Evolutionary conservation across 108 stramenopile species (phyloP).

Genomic region (Nannochloropsis oceanica): DNA sequence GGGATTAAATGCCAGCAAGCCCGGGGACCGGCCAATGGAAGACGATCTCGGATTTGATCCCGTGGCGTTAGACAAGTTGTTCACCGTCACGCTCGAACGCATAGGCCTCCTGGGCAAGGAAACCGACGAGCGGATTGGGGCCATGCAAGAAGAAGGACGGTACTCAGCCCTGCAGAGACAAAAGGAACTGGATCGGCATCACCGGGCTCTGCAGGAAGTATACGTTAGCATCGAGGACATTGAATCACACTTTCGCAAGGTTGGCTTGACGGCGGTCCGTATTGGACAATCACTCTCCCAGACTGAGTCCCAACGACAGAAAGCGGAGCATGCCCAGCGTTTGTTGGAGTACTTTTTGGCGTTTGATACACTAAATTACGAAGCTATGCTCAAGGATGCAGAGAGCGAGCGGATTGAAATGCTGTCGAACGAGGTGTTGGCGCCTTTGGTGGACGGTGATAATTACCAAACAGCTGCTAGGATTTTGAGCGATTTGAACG

Average conservation of each 20-base stretch:
- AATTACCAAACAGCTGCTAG: neutral
- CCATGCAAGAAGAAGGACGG: neutral
- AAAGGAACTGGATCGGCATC: neutral
- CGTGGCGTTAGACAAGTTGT: neutral
- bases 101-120: neutral
- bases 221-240: neutral
- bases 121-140: neutral
- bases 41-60: neutral
- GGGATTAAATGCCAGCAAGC: neutral
- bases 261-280: neutral
- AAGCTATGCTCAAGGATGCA: neutral
- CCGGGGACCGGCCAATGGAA: too few species aligned
- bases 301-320: neutral
- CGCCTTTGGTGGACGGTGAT: neutral
- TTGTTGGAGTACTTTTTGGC: neutral
- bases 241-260: neutral
- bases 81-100: neutral
- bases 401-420: neutral
- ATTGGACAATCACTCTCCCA: neutral
- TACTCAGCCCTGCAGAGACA: neutral
- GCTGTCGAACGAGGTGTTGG: neutral
- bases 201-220: neutral
- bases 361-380: neutral
- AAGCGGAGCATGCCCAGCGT: neutral
- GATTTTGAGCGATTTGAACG: neutral